Conservation (phyloP, 177 flowering plant genomes). For the Vitis hybrid region DNA sequence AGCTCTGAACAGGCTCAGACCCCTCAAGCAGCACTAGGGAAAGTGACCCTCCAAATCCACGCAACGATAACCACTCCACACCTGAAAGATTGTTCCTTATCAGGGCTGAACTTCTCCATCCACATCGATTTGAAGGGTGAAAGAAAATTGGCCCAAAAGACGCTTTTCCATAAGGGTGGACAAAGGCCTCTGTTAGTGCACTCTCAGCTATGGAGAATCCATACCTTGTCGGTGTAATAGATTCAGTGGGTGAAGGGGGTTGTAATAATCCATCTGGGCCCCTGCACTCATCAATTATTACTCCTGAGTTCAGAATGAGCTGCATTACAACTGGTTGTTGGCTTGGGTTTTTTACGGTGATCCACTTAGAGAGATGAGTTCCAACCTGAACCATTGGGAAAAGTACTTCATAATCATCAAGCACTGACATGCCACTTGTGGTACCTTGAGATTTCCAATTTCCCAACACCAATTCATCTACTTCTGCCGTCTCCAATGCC, state of each 20-base stretch:
- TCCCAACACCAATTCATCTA: conserved; percentile 56
- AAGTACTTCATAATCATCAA: conserved; percentile 54
- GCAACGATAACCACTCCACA: conserved; percentile 70
- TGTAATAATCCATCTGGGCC: conserved; percentile 30
- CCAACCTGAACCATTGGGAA: conserved; percentile 71
- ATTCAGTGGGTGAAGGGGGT: conserved; percentile 32
- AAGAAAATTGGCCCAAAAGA: conserved; percentile 74
- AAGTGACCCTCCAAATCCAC: conserved; percentile 69
- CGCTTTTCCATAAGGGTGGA: conserved; percentile 65
- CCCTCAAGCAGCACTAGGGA: conserved; percentile 64
- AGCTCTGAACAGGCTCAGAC: conserved; percentile 44
- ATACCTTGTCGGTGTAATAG: conserved; percentile 26
- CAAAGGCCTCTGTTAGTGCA: conserved; percentile 62
- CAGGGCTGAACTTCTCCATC: conserved; percentile 74
- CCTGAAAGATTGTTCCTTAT: conserved; percentile 92
- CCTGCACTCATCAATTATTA: conserved; percentile 57
- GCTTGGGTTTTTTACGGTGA: conserved; percentile 73
- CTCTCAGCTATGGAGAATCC: conserved; percentile 61
- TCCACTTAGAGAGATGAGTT: conserved; percentile 51
- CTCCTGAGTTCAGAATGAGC: conserved; percentile 71
- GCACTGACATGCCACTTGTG: conserved; percentile 50
- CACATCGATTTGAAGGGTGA: conserved; percentile 67
- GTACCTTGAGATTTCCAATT: conserved; percentile 77
- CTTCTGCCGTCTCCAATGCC: conserved; percentile 40
- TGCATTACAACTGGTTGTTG: conserved; percentile 70